These are phyloP conservation scores for Epipyxis sp. DNA, from an alignment of 108 stramenopile species.

Conservation along the genomic window DNA sequence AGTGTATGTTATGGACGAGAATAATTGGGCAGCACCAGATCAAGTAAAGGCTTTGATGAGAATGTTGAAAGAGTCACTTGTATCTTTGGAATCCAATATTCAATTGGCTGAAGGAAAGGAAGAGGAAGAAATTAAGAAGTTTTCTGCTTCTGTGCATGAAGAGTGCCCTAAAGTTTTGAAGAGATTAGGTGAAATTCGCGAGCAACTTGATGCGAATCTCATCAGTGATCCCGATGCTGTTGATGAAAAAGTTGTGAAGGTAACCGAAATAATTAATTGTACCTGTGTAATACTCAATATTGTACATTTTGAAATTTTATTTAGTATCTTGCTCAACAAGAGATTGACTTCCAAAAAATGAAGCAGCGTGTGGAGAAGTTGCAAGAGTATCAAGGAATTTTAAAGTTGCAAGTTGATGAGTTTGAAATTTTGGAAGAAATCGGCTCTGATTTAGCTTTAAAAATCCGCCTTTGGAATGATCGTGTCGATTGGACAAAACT, in stretches of 20 bases:
- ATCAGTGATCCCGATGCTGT: slow-evolving; percentile 44
- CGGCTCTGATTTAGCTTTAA: slow-evolving; percentile 51
- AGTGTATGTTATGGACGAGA: slow-evolving; percentile 49
- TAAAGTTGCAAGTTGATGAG: slow-evolving; percentile 55
- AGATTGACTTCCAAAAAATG: slow-evolving; percentile 39
- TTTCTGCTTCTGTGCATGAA: slow-evolving; percentile 44
- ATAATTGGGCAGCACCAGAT: slow-evolving; percentile 57
- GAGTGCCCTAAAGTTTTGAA: slow-evolving; percentile 49
- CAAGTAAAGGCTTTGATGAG: slow-evolving; percentile 52
- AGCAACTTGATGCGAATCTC: slow-evolving; percentile 53
- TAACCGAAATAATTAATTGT: too few relatives aligned
- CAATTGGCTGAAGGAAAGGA: slow-evolving; percentile 54
- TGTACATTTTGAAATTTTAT: too few relatives aligned
- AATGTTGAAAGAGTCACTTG: slow-evolving; percentile 55
- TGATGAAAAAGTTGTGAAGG: slow-evolving; percentile 45
- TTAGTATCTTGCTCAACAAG: slow-evolving; percentile 50
- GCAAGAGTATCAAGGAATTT: slow-evolving; percentile 52
- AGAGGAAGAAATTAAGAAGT: slow-evolving; percentile 60
- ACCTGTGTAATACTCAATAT: too few relatives aligned
- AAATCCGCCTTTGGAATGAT: slow-evolving; percentile 58
- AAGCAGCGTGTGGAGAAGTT: slow-evolving; percentile 52
- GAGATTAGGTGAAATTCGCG: slow-evolving; percentile 50
- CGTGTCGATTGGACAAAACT: slow-evolving; percentile 56
- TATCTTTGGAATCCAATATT: slow-evolving; percentile 46
- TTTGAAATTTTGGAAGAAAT: slow-evolving; percentile 62